These are phyloP conservation scores for Xylariaceae sp. DNA, from an alignment of 2,329 filamentous ascomycete genomes.

Conservation along the genomic window DNA sequence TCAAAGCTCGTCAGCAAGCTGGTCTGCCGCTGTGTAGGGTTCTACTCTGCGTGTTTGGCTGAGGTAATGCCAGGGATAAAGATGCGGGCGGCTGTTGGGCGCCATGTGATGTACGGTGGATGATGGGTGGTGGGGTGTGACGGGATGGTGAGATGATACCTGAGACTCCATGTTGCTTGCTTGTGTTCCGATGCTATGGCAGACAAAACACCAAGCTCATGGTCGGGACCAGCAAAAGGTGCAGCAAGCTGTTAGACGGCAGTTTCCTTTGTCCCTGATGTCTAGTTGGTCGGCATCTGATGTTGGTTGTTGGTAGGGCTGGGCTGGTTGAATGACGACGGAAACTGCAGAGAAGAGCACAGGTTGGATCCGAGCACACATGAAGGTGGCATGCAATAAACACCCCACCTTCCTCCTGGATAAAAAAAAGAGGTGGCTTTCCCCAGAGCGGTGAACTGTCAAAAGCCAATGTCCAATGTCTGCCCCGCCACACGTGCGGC, in stretches of 20 bases:
- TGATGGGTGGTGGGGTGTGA: constrained; percentile 24
- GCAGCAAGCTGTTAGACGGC: constrained; percentile 9
- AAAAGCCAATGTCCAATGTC: too few relatives aligned
- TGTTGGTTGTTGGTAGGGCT: background rate
- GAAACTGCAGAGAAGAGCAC: constrained; percentile 15
- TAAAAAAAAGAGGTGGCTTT: constrained; percentile 23
- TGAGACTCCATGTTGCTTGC: constrained; percentile 53
- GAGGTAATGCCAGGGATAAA: too few relatives aligned
- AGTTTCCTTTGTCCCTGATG: background rate
- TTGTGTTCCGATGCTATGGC: constrained; percentile 35
- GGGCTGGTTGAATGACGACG: constrained; percentile 24
- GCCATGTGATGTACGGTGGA: background rate
- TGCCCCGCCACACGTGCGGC: too few relatives aligned
- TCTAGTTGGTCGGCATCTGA: background rate
- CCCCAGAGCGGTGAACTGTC: constrained; percentile 24
- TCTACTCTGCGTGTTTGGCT: too few relatives aligned
- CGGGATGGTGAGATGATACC: constrained; percentile 42
- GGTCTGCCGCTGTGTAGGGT: too few relatives aligned
- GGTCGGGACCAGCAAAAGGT: constrained; percentile 25
- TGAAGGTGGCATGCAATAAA: constrained; percentile 25
- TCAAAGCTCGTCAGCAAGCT: constrained; percentile 22
- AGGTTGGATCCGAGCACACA: constrained; percentile 7
- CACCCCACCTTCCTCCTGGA: constrained; percentile 27
- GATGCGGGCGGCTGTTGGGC: constrained; percentile 1
- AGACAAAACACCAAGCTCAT: constrained; percentile 36